Conservation (phyloP, 768 basidiomycete genomes). For the Hypsizygus marmoreus region DNA sequence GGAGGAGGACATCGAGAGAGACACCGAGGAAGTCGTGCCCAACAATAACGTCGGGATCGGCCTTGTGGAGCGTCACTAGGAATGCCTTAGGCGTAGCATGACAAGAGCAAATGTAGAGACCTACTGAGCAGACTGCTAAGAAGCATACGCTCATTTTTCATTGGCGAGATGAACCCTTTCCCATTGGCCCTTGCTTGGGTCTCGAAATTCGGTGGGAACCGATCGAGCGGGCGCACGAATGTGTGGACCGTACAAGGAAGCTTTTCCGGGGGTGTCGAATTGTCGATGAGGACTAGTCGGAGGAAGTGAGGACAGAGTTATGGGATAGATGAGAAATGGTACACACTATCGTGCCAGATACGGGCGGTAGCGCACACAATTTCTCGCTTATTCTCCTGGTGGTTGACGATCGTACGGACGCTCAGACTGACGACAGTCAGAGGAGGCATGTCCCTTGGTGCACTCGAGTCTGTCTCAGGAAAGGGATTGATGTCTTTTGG, state of each 20-base stretch:
- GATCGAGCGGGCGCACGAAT: conserved; percentile 85
- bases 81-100: conserved; percentile 1
- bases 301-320: not conserved
- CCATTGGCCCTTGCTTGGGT: conserved; percentile 59
- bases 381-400: conserved; percentile 92
- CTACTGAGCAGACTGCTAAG: conserved; percentile 79
- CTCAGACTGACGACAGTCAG: conserved; percentile 90
- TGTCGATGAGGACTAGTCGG: conserved; percentile 80
- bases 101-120: conserved; percentile 12
- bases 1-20: conserved; percentile 86
- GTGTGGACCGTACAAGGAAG: conserved; percentile 84
- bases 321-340: not conserved
- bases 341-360: conserved; percentile 71
- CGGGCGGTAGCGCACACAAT: conserved; percentile 83
- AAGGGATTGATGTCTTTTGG: conserved; percentile 91
- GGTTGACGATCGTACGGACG: conserved; percentile 89
- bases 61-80: conserved; percentile 72
- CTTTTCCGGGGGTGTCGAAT: conserved; percentile 87
- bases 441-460: conserved; percentile 82
- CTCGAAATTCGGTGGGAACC: conserved; percentile 86
- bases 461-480: conserved; percentile 64
- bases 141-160: conserved; percentile 83
- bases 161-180: conserved; percentile 70
- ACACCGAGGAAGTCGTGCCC: conserved; percentile 94
- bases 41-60: conserved; percentile 93